phyloP scores from a whole-genome alignment of 169 alveolate species.

The Eimeria zaria region DNA sequence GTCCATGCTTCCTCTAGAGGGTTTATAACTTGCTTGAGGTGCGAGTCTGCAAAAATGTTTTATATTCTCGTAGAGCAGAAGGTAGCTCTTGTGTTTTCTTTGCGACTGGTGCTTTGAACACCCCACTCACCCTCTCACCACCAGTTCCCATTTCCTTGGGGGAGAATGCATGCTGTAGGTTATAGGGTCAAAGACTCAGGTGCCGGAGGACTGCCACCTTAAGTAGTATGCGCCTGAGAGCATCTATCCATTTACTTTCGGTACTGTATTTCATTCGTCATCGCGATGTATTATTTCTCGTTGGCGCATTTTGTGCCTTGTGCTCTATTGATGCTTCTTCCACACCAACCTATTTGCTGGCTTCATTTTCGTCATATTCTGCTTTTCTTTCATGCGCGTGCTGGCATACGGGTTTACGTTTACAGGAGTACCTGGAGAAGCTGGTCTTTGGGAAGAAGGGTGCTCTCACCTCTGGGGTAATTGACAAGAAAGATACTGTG shows the following conservation, averaged over 20 bases:
- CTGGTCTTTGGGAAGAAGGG: constrained; percentile 56
- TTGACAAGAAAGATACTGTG: constrained; percentile 49
- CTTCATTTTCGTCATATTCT: background rate
- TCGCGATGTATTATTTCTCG: background rate
- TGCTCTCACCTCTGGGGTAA: constrained; percentile 58
- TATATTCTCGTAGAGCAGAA: background rate
- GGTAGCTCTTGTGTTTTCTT: background rate
- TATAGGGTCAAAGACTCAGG: background rate
- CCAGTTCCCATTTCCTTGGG: background rate
- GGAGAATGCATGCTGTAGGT: background rate
- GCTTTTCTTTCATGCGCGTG: background rate
- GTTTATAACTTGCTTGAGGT: background rate
- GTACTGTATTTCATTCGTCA: background rate
- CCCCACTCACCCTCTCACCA: background rate
- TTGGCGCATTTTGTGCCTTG: background rate
- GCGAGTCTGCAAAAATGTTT: background rate
- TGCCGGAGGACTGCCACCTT: background rate
- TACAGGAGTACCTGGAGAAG: constrained; percentile 64
- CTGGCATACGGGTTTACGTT: background rate
- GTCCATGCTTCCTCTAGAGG: background rate
- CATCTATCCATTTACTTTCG: background rate
- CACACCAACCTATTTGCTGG: background rate
- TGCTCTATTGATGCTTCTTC: background rate
- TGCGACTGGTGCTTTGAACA: background rate
- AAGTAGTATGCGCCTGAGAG: background rate